phyloP scores from a whole-genome alignment of 2,329 filamentous ascomycete species.

The Pyrenochaeta sp. region DNA sequence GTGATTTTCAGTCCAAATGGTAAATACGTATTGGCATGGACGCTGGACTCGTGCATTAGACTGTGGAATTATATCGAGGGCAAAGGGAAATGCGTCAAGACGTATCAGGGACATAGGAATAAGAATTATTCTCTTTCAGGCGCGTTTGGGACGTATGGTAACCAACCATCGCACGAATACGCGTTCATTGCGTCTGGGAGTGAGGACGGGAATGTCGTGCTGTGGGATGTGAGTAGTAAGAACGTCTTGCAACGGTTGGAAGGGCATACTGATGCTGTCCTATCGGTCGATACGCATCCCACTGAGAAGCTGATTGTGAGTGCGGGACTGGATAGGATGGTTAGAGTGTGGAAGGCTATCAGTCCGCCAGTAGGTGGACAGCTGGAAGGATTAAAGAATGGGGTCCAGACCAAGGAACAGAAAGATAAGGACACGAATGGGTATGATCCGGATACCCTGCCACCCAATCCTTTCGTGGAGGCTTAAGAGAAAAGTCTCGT shows the following conservation, averaged over 20 bases:
- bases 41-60: constrained; percentile 86
- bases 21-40: constrained; percentile 90
- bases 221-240: constrained; percentile 93
- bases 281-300: constrained; percentile 67
- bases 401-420: not conserved
- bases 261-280: constrained; percentile 65
- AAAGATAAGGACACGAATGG: constrained; percentile 15
- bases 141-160: constrained; percentile 75
- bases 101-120: constrained; percentile 93
- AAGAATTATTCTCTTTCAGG: constrained; percentile 84
- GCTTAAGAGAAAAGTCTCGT: not conserved
- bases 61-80: constrained; percentile 96
- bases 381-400: constrained; percentile 1
- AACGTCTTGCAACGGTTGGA: constrained; percentile 75
- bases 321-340: constrained; percentile 68
- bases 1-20: constrained; percentile 96
- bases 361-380: not conserved
- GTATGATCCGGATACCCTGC: constrained; percentile 29
- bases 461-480: constrained; percentile 29
- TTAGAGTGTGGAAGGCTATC: constrained; percentile 63
- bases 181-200: constrained; percentile 83
- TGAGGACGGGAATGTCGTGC: constrained; percentile 83
- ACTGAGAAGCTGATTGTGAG: constrained; percentile 65
- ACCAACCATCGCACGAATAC: constrained; percentile 26
- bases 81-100: constrained; percentile 90